phyloP scores from a whole-genome alignment of 495 filamentous ascomycete genomes.

The Tuber calosporum region DNA sequence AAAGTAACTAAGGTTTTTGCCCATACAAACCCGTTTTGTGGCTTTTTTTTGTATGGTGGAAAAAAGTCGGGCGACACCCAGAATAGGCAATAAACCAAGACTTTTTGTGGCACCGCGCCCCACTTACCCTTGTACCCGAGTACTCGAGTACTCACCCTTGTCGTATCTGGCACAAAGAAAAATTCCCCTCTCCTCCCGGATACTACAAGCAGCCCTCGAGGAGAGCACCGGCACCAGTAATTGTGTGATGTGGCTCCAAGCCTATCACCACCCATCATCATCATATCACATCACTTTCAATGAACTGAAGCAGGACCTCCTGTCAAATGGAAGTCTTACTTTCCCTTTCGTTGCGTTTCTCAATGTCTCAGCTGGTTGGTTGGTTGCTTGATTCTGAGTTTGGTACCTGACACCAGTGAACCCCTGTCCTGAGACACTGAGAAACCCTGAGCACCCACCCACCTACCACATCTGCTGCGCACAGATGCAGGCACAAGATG shows the following conservation, averaged over 20 bases:
- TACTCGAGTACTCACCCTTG: background rate
- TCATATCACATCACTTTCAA: background rate
- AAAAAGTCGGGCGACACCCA: too few species aligned
- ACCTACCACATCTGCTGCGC: background rate
- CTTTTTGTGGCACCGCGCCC: too few species aligned
- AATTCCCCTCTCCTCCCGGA: background rate
- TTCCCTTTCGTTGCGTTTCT: background rate
- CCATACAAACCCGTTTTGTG: too few species aligned
- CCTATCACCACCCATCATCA: background rate
- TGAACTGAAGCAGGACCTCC: background rate
- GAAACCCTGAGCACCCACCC: background rate
- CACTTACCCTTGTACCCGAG: too few species aligned
- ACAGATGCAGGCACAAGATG: background rate
- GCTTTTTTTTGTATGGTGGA: too few species aligned
- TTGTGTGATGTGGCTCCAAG: background rate
- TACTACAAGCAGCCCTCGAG: background rate
- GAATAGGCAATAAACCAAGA: too few species aligned
- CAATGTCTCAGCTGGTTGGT: background rate
- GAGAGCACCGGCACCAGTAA: background rate
- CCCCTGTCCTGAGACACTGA: conserved; percentile 1
- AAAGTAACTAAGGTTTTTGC: too few species aligned
- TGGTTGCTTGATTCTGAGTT: background rate
- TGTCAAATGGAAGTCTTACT: background rate
- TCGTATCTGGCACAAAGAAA: background rate
- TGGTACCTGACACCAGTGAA: background rate